Percentiles rank a stretch among this genome's conserved stretches.
Evolutionary conservation across 2,329 filamentous ascomycete genomes (phyloP).

Genomic region (Penicillium thymicola): DNA sequence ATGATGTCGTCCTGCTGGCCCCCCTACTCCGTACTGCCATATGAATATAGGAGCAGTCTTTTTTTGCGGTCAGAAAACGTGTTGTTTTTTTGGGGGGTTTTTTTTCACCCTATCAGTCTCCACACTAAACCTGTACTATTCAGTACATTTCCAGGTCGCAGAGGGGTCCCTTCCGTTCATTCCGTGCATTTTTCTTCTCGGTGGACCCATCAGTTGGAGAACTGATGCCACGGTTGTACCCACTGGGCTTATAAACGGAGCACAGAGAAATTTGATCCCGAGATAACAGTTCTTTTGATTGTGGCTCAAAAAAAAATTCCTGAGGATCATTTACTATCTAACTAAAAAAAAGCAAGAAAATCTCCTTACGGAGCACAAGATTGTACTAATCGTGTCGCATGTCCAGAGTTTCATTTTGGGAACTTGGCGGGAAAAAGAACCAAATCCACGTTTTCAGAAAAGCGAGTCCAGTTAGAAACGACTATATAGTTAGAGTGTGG

Average conservation of each 20-base stretch:
- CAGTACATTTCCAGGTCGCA: background rate
- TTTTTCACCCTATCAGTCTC: constrained; percentile 1
- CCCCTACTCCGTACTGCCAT: constrained; percentile 6
- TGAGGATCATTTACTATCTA: background rate
- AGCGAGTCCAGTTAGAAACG: background rate
- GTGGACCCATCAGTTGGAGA: constrained; percentile 9
- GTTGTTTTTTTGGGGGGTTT: background rate
- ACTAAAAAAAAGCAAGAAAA: background rate
- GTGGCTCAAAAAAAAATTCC: background rate
- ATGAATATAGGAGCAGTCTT: background rate
- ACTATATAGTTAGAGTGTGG: background rate
- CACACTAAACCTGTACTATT: constrained; percentile 1
- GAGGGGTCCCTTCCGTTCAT: constrained; percentile 5
- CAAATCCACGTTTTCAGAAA: background rate
- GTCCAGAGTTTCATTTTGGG: background rate
- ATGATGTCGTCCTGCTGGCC: constrained; percentile 20
- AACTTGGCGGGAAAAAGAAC: background rate
- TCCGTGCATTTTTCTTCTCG: constrained; percentile 8
- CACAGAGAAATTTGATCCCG: background rate
- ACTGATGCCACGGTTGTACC: constrained; percentile 7
- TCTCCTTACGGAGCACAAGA: background rate
- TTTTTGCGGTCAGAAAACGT: constrained; percentile 1
- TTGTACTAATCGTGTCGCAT: background rate
- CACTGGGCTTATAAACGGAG: background rate
- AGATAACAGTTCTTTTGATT: background rate